A percentile compares a stretch with the other conserved stretches of the same genome.
These are phyloP conservation scores for Fusarium sp. DNA, from an alignment of 2,329 filamentous ascomycete species.

Conservation along the genomic window DNA sequence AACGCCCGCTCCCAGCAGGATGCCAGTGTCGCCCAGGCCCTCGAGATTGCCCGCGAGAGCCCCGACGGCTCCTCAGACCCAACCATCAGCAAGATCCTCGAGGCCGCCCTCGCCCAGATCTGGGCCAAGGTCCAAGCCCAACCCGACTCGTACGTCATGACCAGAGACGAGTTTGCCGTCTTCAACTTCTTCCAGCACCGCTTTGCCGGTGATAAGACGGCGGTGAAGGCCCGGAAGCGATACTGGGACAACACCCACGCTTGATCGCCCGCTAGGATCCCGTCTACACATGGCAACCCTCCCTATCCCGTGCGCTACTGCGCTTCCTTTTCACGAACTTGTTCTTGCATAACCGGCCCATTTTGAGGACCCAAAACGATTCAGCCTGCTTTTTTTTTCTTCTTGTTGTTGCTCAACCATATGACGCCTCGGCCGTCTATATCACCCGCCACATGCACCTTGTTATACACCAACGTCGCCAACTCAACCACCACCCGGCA, in stretches of 20 bases:
- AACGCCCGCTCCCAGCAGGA: constrained; percentile 44
- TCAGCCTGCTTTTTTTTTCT: neutral
- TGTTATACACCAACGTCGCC: neutral
- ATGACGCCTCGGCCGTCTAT: neutral
- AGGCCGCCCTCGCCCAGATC: constrained; percentile 71
- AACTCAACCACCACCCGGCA: neutral
- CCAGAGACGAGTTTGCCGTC: constrained; percentile 81
- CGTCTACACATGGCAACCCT: constrained; percentile 14
- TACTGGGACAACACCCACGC: constrained; percentile 64
- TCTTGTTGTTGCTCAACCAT: neutral
- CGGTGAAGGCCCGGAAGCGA: constrained; percentile 60
- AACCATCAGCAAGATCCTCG: constrained; percentile 72
- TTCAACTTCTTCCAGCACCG: constrained; percentile 86
- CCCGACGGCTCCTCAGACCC: constrained; percentile 74
- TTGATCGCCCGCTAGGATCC: constrained; percentile 40
- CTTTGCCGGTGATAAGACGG: constrained; percentile 66
- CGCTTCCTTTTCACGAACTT: constrained; percentile 1
- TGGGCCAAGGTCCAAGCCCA: constrained; percentile 75
- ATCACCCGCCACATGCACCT: neutral
- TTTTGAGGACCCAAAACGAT: neutral
- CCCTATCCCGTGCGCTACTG: constrained; percentile 2
- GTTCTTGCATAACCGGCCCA: neutral
- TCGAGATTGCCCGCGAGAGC: constrained; percentile 81
- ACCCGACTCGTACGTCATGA: constrained; percentile 79
- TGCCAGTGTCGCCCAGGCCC: constrained; percentile 71